Evolutionary conservation across 768 basidiomycete genomes (phyloP).

Genomic region (Tricholoma sp.): DNA sequence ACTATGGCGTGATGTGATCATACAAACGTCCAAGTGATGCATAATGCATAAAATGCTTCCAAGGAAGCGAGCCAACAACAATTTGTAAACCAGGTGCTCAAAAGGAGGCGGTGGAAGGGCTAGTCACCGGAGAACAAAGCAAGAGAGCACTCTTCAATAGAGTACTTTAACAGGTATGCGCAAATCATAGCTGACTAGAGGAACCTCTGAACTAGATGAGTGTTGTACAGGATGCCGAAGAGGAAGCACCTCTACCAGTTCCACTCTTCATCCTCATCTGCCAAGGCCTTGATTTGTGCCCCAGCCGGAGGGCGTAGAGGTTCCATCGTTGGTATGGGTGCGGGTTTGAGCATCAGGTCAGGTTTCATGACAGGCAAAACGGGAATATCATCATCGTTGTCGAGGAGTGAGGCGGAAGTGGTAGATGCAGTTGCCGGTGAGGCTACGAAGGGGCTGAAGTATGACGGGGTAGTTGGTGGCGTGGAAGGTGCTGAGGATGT

Average conservation of each 20-base stretch:
- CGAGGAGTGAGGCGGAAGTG: conserved; percentile 29
- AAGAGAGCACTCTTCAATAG: neutral
- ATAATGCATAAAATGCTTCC: neutral
- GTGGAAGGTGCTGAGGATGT: conserved; percentile 1
- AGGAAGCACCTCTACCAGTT: conserved; percentile 43
- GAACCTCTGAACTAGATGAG: neutral
- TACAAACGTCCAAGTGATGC: no score
- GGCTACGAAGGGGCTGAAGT: conserved; percentile 12
- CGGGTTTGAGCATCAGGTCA: conserved; percentile 11
- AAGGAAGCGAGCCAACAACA: neutral
- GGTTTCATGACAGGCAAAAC: conserved; percentile 29
- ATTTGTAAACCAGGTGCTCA: neutral
- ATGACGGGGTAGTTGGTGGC: conserved; percentile 11
- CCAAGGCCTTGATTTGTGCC: conserved; percentile 10
- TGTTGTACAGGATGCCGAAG: neutral
- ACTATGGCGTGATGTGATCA: no score
- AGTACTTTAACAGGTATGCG: neutral
- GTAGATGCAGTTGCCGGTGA: conserved; percentile 12
- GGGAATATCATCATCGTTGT: conserved; percentile 31
- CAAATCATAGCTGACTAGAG: neutral
- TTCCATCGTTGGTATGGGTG: neutral
- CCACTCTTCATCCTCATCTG: conserved; percentile 52
- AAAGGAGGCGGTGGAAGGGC: neutral
- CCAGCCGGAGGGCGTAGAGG: neutral
- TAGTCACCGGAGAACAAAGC: neutral